Evolutionary conservation across 2,329 filamentous ascomycete genomes (phyloP).

Genomic region (Trichophyton verrucosum): DNA sequence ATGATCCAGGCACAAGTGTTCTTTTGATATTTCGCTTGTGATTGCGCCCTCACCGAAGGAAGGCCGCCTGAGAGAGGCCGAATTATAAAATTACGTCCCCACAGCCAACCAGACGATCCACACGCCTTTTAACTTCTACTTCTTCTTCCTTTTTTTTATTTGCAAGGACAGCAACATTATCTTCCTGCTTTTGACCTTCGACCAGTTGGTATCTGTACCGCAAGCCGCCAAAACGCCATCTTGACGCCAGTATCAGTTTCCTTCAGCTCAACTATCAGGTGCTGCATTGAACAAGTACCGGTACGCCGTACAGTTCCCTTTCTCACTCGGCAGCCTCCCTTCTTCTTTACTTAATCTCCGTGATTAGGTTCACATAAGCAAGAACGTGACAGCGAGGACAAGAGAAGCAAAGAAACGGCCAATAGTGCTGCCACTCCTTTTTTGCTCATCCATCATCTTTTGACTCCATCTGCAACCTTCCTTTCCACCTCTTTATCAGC

Average conservation of each 20-base stretch:
- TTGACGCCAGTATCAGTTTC: neutral
- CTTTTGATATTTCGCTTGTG: slow-evolving; percentile 2
- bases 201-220: neutral
- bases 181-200: neutral
- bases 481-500: neutral
- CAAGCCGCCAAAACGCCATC: neutral
- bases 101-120: slow-evolving; percentile 4
- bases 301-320: neutral
- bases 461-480: neutral
- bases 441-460: neutral
- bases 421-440: neutral
- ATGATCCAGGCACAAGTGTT: neutral
- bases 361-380: neutral
- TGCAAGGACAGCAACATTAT: neutral
- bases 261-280: neutral
- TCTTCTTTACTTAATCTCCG: neutral
- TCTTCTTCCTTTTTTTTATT: neutral
- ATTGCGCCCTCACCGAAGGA: neutral
- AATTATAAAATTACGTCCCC: slow-evolving; percentile 4
- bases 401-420: neutral
- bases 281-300: neutral
- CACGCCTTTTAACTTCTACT: neutral
- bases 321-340: neutral
- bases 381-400: neutral
- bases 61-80: neutral